phyloP scores from a whole-genome alignment of 305 asterid species.

The Rubia peregrina region DNA sequence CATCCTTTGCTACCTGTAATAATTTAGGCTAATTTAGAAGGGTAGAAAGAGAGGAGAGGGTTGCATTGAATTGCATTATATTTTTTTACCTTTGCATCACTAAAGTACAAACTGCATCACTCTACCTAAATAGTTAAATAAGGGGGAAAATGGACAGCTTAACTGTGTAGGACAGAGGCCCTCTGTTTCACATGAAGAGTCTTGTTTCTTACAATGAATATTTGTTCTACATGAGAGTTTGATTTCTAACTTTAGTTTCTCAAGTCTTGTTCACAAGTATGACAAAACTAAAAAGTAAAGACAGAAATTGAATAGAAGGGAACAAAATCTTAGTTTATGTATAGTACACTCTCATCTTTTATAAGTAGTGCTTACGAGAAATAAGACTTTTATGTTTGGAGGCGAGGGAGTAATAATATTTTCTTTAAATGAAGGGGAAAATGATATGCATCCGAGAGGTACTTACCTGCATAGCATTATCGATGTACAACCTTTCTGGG shows the following conservation, averaged over 20 bases:
- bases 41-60: not conserved
- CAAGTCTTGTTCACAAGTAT: not conserved
- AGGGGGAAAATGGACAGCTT: not conserved
- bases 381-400: not conserved
- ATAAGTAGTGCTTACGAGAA: not conserved
- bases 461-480: slow-evolving; percentile 88
- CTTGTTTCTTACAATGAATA: not conserved
- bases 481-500: slow-evolving; percentile 74
- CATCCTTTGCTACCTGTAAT: slow-evolving; percentile 85
- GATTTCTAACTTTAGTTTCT: not conserved
- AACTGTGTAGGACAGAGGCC: not conserved
- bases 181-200: too few species aligned
- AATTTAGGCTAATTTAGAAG: not conserved
- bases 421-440: not conserved
- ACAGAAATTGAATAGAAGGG: too few species aligned
- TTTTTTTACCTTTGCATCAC: not conserved
- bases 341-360: too few species aligned
- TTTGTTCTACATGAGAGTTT: not conserved
- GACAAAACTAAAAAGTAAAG: not conserved
- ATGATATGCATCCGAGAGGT: not conserved
- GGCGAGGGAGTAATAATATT: not conserved
- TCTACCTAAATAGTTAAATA: not conserved
- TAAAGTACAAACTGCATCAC: not conserved
- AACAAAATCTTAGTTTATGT: too few species aligned
- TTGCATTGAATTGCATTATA: not conserved